Conservation (phyloP, 148 eudicot species). For the Amaranthus cruentus region DNA sequence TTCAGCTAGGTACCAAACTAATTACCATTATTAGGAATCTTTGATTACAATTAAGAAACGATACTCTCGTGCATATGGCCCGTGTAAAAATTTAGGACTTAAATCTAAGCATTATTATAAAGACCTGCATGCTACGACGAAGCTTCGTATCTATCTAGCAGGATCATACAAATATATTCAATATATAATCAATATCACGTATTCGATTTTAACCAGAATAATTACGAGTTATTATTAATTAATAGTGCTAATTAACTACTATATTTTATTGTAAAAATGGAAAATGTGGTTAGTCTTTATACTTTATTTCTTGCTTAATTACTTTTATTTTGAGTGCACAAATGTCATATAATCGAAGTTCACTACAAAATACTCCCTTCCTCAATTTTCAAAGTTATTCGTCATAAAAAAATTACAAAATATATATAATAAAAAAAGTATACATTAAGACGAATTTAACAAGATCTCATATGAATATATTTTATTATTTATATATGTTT, state of each 20-base stretch:
- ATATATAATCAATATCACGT: not conserved
- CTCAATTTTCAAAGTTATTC: no score
- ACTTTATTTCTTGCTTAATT: no score
- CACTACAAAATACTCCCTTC: no score
- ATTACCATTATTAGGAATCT: not conserved
- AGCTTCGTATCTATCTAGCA: constrained; percentile 16
- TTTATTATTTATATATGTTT: no score
- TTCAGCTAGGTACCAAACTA: not conserved
- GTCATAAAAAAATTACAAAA: no score
- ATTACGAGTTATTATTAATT: not conserved
- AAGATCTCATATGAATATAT: no score
- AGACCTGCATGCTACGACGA: constrained; percentile 19
- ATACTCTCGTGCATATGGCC: not conserved
- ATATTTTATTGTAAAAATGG: no score
- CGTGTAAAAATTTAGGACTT: constrained; percentile 10
- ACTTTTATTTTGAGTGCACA: no score
- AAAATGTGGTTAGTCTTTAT: no score
- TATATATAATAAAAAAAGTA: no score
- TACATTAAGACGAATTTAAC: no score
- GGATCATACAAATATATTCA: not conserved
- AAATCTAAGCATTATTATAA: not conserved
- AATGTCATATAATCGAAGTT: no score
- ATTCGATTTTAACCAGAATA: not conserved
- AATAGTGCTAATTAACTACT: not conserved
- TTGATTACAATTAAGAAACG: not conserved